phyloP scores from a whole-genome alignment of 2,329 filamentous ascomycete genomes.

The Cadophora malorum region DNA sequence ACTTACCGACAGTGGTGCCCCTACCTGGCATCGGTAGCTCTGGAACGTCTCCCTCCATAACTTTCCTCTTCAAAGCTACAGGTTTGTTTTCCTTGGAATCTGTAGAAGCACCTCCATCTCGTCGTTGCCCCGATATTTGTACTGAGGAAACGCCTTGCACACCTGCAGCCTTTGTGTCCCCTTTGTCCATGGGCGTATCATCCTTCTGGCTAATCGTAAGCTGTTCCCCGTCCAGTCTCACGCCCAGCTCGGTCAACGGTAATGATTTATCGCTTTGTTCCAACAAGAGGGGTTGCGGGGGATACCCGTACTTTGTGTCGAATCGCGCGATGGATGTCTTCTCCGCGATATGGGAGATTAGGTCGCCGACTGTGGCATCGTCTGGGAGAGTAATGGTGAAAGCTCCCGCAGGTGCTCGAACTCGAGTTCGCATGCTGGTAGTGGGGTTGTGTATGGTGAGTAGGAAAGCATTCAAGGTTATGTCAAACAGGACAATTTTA shows the following conservation, averaged over 20 bases:
- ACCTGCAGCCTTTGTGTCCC: not conserved
- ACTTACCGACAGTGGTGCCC: constrained; percentile 59
- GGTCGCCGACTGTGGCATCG: constrained; percentile 66
- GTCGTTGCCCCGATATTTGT: constrained; percentile 4
- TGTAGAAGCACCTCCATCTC: constrained; percentile 11
- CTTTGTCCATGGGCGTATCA: constrained; percentile 5
- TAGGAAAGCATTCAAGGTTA: not conserved
- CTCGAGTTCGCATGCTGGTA: constrained; percentile 70
- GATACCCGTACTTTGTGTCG: constrained; percentile 84
- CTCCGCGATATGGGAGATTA: constrained; percentile 65
- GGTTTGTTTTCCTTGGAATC: constrained; percentile 22
- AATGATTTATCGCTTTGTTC: constrained; percentile 53
- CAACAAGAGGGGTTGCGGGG: constrained; percentile 72
- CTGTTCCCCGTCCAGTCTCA: constrained; percentile 72
- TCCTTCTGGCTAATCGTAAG: constrained; percentile 59
- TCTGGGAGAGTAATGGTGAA: constrained; percentile 73
- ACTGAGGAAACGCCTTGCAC: constrained; percentile 12
- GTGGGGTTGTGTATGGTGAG: not conserved
- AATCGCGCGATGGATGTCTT: constrained; percentile 71
- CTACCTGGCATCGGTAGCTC: constrained; percentile 53
- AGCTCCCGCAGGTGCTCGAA: constrained; percentile 76
- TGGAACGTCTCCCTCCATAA: constrained; percentile 44
- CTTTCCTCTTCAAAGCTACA: constrained; percentile 40
- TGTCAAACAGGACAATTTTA: not conserved
- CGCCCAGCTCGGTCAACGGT: constrained; percentile 59